These are phyloP conservation scores for Fusarium sulawesiense DNA, from an alignment of 2,329 filamentous ascomycete genomes.

Conservation along the genomic window DNA sequence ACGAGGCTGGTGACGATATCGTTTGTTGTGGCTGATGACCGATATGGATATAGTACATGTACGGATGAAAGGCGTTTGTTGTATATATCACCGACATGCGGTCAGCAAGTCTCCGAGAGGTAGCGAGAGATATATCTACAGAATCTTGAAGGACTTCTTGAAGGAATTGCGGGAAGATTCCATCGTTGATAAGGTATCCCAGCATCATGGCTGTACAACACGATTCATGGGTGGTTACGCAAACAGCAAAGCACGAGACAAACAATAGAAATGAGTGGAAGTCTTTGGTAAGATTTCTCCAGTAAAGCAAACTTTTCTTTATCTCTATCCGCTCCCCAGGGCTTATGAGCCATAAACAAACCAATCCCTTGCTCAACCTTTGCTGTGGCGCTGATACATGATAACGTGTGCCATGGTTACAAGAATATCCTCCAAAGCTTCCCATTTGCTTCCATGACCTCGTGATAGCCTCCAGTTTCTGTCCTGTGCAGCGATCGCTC, in stretches of 20 bases:
- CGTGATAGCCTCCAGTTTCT: accelerated
- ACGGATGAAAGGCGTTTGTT: not conserved
- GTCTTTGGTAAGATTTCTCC: accelerated
- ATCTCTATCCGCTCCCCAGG: too few species aligned
- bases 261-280: accelerated
- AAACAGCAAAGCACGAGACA: not conserved
- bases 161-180: too few species aligned
- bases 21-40: not conserved
- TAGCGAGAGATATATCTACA: too few species aligned
- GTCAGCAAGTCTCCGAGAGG: accelerated
- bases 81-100: accelerated
- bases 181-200: accelerated
- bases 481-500: not conserved
- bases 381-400: not conserved
- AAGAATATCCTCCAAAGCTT: not conserved
- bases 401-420: accelerated
- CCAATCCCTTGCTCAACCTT: not conserved
- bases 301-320: not conserved
- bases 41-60: not conserved
- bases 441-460: accelerated
- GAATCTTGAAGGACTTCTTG: too few species aligned
- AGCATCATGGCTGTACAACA: accelerated
- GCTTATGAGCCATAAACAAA: too few species aligned
- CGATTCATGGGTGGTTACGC: not conserved
- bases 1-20: not conserved